These are phyloP conservation scores for Coelastrella sp. DNA, from an alignment of 139 green algal genomes.

Conservation along the genomic window DNA sequence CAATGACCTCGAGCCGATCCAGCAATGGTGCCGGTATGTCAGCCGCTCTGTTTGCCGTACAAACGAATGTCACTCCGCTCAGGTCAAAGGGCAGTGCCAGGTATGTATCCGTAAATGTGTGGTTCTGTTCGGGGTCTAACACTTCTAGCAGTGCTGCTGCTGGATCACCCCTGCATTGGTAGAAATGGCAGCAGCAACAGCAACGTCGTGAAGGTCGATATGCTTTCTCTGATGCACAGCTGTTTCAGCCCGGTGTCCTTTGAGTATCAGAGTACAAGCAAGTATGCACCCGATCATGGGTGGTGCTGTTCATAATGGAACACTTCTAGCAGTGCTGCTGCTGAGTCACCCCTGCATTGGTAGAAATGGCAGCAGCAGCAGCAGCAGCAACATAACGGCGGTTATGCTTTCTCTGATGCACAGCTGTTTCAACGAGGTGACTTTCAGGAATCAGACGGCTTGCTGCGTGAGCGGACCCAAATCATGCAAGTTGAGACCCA, in stretches of 20 bases:
- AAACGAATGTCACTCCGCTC: constrained; percentile 93
- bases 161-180: constrained; percentile 45
- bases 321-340: constrained; percentile 90
- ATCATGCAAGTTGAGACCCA: too few relatives aligned
- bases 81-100: constrained; percentile 96
- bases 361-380: not conserved
- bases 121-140: constrained; percentile 97
- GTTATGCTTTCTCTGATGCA: too few relatives aligned
- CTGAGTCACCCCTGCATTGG: constrained; percentile 49
- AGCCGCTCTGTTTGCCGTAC: constrained; percentile 88
- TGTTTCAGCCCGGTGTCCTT: too few relatives aligned
- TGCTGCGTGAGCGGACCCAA: too few relatives aligned
- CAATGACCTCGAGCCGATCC: constrained; percentile 93
- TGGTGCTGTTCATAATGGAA: constrained; percentile 97
- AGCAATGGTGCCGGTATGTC: constrained; percentile 92
- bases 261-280: constrained; percentile 60
- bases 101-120: constrained; percentile 94
- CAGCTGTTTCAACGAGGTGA: too few relatives aligned
- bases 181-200: not conserved
- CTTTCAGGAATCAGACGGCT: too few relatives aligned
- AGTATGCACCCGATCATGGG: constrained; percentile 94
- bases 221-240: too few relatives aligned
- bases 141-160: constrained; percentile 90
- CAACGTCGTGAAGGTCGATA: not conserved
- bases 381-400: not conserved